Percentiles rank a stretch among this genome's conserved stretches.
These are phyloP conservation scores for Diaporthe citriasiana DNA, from an alignment of 2,329 filamentous ascomycete genomes.

Conservation along the genomic window DNA sequence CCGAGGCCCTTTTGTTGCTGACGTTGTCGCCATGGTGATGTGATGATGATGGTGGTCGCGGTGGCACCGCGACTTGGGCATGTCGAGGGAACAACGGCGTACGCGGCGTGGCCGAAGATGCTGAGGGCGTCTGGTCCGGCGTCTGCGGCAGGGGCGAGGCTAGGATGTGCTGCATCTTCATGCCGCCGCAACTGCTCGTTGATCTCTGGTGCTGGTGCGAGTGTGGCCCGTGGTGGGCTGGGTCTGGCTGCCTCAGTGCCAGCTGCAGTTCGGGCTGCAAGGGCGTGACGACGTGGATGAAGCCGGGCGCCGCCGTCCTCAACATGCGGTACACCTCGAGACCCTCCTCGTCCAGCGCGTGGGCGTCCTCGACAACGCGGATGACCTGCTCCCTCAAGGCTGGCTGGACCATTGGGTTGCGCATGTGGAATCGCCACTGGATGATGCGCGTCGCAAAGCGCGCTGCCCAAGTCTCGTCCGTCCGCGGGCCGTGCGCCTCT, in stretches of 20 bases:
- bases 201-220: constrained; percentile 33
- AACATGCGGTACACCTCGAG: constrained; percentile 41
- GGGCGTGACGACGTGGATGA: constrained; percentile 39
- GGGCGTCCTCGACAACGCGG: constrained; percentile 36
- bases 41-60: constrained; percentile 13
- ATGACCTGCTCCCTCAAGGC: constrained; percentile 33
- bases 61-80: not conserved
- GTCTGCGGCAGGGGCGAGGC: constrained; percentile 39
- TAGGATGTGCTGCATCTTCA: constrained; percentile 36
- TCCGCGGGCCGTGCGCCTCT: constrained; percentile 33
- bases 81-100: constrained; percentile 34
- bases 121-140: constrained; percentile 35
- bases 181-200: constrained; percentile 29
- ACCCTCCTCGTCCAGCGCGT: constrained; percentile 40
- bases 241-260: not conserved
- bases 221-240: not conserved
- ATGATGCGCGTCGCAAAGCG: constrained; percentile 41
- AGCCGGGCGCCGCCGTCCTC: constrained; percentile 36
- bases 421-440: constrained; percentile 40
- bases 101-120: constrained; percentile 35
- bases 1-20: constrained; percentile 33
- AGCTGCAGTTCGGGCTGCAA: constrained; percentile 39
- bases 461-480: constrained; percentile 40
- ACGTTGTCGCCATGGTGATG: constrained; percentile 10
- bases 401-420: constrained; percentile 31